Evolutionary conservation across 495 filamentous ascomycete genomes (phyloP), one percentile per base, ranked within the genome.

Genomic region (Mytilinidion resinicola): DNA sequence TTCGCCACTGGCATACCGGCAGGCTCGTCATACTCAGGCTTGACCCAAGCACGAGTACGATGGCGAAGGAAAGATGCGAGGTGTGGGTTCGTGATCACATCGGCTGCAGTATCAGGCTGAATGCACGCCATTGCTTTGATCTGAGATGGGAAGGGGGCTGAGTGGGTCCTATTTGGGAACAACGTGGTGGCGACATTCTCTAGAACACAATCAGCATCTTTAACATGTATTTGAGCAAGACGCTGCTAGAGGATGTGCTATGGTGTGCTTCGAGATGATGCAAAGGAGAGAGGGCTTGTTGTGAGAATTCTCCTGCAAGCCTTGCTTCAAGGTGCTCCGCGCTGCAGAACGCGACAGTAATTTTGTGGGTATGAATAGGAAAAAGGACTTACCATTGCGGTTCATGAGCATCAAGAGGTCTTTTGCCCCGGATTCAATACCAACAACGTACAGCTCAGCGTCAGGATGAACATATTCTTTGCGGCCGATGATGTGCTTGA

Each of bases 361-460:
- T 9, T 11, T 17, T 41, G n/a, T n/a, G 36, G 9, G 14, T 53
- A n/a, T 19, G 12, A 35, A 19, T 53, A 36, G 9, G 4, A 21
- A 20, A 37, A 34, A 47, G 12, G 1, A 53, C 66, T 52, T 58
- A 69, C 67, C 59, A n/a, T 67, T 30, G 4, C 42, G 19, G 21
- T 61, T 51, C 1, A 69, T 49, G 2, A 67, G 15, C 6, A 56
- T 33, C 2, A 71, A 48, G 0, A 72, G 42, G 3, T 64, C 19
- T 20, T 51, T 62, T 33, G 55, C 65, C 17, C 73, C 70, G 19
- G 61, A 59, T 33, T 65, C 51, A 34, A 75, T 56, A 4, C 64
- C 72, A 15, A 75, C 54, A 30, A 73, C 41, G 54, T 71, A 74
- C 41, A 75, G 37, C 57, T 71, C 60, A 2, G 71, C 69, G 35